These are phyloP conservation scores for Venturia carpophila DNA, from an alignment of 2,329 filamentous ascomycete genomes.

Conservation along the genomic window DNA sequence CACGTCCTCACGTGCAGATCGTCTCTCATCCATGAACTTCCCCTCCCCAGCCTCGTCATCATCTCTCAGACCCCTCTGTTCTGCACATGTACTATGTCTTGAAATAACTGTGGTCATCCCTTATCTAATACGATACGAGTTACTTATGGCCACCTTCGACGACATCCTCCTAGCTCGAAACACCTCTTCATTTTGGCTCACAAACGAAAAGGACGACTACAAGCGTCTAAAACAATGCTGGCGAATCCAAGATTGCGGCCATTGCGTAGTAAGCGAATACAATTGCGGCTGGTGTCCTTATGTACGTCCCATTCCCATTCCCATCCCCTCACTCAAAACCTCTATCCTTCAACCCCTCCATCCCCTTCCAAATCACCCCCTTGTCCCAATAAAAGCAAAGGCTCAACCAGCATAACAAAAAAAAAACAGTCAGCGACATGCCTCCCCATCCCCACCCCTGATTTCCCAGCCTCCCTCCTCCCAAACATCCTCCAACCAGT, in stretches of 20 bases:
- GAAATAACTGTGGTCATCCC: not conserved
- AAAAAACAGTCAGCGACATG: constrained; percentile 16
- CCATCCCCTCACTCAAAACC: not conserved
- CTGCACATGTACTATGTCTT: too few species aligned
- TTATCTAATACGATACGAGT: not conserved
- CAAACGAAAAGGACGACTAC: constrained; percentile 22
- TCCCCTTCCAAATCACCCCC: too few species aligned
- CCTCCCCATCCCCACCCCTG: constrained; percentile 10
- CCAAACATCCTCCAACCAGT: constrained; percentile 16
- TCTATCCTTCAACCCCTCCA: not conserved
- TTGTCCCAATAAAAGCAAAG: not conserved
- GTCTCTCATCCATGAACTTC: not conserved
- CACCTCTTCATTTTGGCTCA: not conserved
- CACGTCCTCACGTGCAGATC: not conserved
- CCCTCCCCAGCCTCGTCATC: too few species aligned
- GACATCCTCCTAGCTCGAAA: constrained; percentile 10
- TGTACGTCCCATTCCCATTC: constrained; percentile 4
- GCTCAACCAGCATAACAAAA: not conserved
- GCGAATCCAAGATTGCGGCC: constrained; percentile 12
- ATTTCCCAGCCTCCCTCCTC: not conserved
- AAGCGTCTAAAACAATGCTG: constrained; percentile 14
- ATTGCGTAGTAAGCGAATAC: constrained; percentile 5
- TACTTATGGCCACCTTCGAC: not conserved
- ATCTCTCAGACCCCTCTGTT: too few species aligned
- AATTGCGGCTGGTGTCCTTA: constrained; percentile 19